phyloP scores from a whole-genome alignment of 768 basidiomycete genomes.

The Mycena leptocephala region DNA sequence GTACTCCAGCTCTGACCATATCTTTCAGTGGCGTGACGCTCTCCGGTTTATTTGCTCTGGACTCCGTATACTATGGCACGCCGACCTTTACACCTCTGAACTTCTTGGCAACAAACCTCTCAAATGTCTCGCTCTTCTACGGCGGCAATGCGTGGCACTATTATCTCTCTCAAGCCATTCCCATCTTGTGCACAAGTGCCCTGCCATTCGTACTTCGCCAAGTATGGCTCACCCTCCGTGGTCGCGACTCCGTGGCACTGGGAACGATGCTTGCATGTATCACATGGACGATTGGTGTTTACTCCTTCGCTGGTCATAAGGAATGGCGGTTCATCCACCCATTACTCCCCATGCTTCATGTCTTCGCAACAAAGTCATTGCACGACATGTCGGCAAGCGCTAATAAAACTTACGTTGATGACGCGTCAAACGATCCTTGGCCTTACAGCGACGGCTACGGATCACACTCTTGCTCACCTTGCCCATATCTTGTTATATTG shows the following conservation, averaged over 20 bases:
- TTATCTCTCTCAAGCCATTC: conserved; percentile 89
- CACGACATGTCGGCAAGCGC: conserved; percentile 58
- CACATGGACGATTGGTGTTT: conserved; percentile 76
- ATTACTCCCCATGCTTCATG: conserved; percentile 85
- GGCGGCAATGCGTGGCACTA: conserved; percentile 91
- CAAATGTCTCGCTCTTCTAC: conserved; percentile 93
- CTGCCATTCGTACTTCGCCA: conserved; percentile 85
- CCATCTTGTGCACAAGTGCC: conserved; percentile 82
- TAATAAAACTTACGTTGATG: conserved; percentile 3
- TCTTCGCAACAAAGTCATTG: conserved; percentile 84
- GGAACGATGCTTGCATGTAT: conserved; percentile 65
- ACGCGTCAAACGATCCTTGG: conserved; percentile 39
- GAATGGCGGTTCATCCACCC: conserved; percentile 99
- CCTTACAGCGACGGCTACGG: conserved; percentile 55
- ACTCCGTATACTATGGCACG: conserved; percentile 80
- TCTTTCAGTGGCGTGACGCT: conserved; percentile 40
- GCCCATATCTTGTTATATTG: conserved; percentile 77
- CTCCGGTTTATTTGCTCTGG: conserved; percentile 63
- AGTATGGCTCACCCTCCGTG: conserved; percentile 54
- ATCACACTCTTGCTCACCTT: conserved; percentile 67
- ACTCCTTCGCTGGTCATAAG: conserved; percentile 92
- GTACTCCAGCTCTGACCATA: conserved; percentile 36
- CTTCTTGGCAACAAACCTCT: conserved; percentile 88
- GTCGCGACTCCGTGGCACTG: conserved; percentile 48
- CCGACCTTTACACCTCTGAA: conserved; percentile 84